These are phyloP conservation scores for Mycena chlorophos DNA, from an alignment of 768 basidiomycete genomes.

Conservation along the genomic window DNA sequence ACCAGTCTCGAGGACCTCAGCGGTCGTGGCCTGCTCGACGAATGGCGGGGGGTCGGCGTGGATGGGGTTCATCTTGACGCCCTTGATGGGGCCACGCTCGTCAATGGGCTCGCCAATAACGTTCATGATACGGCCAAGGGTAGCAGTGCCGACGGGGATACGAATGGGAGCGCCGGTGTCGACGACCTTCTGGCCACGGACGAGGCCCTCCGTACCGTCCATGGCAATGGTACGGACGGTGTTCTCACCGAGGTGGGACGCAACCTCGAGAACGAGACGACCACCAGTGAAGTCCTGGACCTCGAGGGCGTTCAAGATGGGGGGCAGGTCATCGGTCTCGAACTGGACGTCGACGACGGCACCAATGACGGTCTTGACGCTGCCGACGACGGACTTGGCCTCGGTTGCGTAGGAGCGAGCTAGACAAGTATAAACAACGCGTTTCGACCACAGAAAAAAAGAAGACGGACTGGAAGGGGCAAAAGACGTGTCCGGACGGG, in stretches of 20 bases:
- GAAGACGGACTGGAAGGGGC: constrained; percentile 54
- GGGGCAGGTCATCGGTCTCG: constrained; percentile 90
- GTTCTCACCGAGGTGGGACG: constrained; percentile 98
- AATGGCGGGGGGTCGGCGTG: constrained; percentile 97
- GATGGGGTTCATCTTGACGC: constrained; percentile 88
- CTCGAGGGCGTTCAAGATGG: constrained; percentile 98
- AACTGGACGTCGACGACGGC: constrained; percentile 99
- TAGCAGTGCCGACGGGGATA: constrained; percentile 93
- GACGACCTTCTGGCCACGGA: constrained; percentile 95
- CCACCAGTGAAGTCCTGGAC: constrained; percentile 92
- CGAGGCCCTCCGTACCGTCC: constrained; percentile 99
- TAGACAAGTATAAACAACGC: constrained; percentile 27
- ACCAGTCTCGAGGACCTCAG: constrained; percentile 98
- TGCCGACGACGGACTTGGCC: constrained; percentile 68
- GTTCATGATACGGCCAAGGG: constrained; percentile 99
- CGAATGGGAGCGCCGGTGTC: constrained; percentile 96
- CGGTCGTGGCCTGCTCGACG: constrained; percentile 98
- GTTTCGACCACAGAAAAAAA: constrained; percentile 28
- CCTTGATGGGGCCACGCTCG: constrained; percentile 98
- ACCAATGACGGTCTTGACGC: constrained; percentile 99
- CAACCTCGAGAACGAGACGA: constrained; percentile 98
- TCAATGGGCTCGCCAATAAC: constrained; percentile 99
- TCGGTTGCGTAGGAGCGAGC: constrained; percentile 92
- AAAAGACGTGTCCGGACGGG: constrained; percentile 44
- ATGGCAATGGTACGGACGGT: constrained; percentile 99